Evolutionary conservation across 164 flowering plant genomes (phyloP).

Genomic region (Piper betle): DNA sequence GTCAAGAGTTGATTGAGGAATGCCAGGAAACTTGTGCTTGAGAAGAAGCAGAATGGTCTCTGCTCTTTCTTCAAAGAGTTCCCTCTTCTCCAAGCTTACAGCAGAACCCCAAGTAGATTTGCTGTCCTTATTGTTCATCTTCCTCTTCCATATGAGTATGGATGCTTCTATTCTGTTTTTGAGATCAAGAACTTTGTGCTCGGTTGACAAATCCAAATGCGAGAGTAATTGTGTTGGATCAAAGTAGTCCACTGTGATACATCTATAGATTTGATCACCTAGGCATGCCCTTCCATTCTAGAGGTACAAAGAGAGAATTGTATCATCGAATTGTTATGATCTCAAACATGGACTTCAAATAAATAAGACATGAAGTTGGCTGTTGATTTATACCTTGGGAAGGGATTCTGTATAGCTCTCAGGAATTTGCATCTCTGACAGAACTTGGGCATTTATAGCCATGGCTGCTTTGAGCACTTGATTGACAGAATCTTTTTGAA

Average conservation of each 20-base stretch:
- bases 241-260: slow-evolving; percentile 71
- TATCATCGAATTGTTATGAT: neutral
- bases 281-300: slow-evolving; percentile 80
- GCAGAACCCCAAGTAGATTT: slow-evolving; percentile 77
- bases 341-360: neutral
- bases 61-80: slow-evolving; percentile 82
- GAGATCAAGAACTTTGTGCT: slow-evolving; percentile 74
- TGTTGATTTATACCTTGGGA: slow-evolving; percentile 57
- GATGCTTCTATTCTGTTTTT: slow-evolving; percentile 89
- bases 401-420: slow-evolving; percentile 81
- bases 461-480: slow-evolving; percentile 90
- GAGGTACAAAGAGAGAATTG: neutral
- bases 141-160: slow-evolving; percentile 74
- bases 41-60: slow-evolving; percentile 68
- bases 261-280: slow-evolving; percentile 62
- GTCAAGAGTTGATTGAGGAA: slow-evolving; percentile 78
- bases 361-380: neutral
- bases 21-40: slow-evolving; percentile 75
- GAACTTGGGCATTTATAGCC: slow-evolving; percentile 86
- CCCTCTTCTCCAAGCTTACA: slow-evolving; percentile 75
- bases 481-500: slow-evolving; percentile 71
- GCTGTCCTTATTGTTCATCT: slow-evolving; percentile 60
- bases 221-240: slow-evolving; percentile 62
- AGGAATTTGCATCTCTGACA: slow-evolving; percentile 78
- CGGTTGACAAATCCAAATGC: slow-evolving; percentile 54